Percentiles rank a stretch among this genome's conserved stretches.
These are phyloP conservation scores for Crithidia mellificae DNA, from an alignment of 208 protist genomes.

Conservation along the genomic window DNA sequence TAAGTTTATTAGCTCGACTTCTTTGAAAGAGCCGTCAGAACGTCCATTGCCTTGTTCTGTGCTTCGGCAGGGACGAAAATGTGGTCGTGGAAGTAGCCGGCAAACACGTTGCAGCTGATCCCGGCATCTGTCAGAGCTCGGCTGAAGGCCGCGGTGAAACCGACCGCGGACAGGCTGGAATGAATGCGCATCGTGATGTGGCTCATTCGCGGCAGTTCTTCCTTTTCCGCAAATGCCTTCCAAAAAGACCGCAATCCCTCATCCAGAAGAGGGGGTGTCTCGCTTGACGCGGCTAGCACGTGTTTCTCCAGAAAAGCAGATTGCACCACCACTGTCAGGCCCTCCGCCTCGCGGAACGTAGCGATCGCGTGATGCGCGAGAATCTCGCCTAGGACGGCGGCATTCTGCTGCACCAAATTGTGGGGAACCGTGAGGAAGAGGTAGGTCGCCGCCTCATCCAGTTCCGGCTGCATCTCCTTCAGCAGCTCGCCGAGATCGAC, in stretches of 20 bases:
- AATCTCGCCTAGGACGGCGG: conserved; percentile 8
- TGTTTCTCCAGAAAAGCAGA: conserved; percentile 20
- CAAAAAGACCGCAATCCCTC: conserved; percentile 13
- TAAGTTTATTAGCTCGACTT: not conserved
- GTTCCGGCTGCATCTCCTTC: conserved; percentile 29
- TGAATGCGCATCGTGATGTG: conserved; percentile 59
- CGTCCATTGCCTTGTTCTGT: conserved; percentile 21
- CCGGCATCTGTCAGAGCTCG: conserved; percentile 34
- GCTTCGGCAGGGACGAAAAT: conserved; percentile 40
- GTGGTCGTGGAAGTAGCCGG: conserved; percentile 51
- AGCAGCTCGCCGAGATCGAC: conserved; percentile 29
- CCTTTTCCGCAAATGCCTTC: conserved; percentile 13
- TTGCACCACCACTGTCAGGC: conserved; percentile 37
- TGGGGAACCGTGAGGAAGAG: conserved; percentile 30
- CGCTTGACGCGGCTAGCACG: not conserved
- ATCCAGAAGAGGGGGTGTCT: not conserved
- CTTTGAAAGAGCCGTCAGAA: conserved; percentile 15
- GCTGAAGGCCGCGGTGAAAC: conserved; percentile 54
- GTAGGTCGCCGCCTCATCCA: conserved; percentile 17
- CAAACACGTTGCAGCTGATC: conserved; percentile 55
- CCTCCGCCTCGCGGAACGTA: conserved; percentile 32
- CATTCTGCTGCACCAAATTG: conserved; percentile 14
- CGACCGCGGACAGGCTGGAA: conserved; percentile 47
- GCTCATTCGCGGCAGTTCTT: conserved; percentile 27
- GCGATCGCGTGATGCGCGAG: conserved; percentile 22